phyloP scores from a whole-genome alignment of 148 eudicot genomes.

The Rhododendron ovatum region DNA sequence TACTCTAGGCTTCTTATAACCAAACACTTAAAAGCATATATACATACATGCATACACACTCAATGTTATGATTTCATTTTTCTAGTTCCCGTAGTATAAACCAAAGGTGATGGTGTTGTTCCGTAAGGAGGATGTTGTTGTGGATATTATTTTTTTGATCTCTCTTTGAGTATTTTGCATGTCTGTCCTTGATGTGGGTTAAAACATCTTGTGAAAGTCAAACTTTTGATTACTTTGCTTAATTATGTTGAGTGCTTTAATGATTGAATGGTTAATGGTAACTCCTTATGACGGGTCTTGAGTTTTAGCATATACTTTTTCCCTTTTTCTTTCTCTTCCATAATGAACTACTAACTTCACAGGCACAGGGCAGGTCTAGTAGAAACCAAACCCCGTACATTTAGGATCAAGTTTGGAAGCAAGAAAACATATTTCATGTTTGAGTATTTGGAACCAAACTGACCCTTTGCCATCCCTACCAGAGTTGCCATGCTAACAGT shows the following conservation, averaged over 20 bases:
- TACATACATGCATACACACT: not conserved
- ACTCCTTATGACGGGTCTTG: not conserved
- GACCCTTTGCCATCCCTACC: not conserved
- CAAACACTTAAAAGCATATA: not conserved
- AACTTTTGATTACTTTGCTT: not conserved
- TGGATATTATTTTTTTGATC: not conserved
- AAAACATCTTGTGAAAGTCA: not conserved
- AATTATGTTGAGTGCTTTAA: not conserved
- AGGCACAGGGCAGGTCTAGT: not conserved
- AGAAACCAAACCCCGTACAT: not conserved
- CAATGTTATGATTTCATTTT: not conserved
- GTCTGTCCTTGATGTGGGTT: not conserved
- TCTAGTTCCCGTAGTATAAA: not conserved
- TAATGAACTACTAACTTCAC: not conserved
- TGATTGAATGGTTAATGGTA: not conserved
- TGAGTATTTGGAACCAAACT: not conserved
- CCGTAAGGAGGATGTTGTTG: not conserved
- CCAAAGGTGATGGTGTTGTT: not conserved
- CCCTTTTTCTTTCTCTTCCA: not conserved
- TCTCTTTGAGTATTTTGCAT: not conserved
- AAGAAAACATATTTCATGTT: not conserved
- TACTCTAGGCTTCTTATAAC: not conserved
- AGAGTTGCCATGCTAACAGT: not conserved
- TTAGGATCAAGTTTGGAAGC: not conserved
- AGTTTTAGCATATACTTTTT: not conserved